Evolutionary conservation across 73 alveolate species (phyloP).

Genomic region (Tetrahymena thermophila): DNA sequence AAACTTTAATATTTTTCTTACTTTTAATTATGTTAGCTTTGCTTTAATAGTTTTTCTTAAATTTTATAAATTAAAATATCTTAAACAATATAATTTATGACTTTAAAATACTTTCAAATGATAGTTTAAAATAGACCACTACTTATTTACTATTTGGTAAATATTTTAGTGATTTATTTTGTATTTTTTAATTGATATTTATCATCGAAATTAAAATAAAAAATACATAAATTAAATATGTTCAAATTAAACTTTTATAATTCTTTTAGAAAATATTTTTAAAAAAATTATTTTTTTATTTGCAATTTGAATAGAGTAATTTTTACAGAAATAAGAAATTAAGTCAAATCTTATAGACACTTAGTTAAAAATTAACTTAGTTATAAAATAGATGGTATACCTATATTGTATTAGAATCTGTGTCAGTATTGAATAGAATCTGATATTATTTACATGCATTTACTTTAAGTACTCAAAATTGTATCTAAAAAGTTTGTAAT

Average conservation of each 20-base stretch:
- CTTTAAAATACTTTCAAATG: neutral
- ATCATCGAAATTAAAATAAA: too few species aligned
- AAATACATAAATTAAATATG: too few species aligned
- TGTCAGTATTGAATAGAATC: neutral
- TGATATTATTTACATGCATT: neutral
- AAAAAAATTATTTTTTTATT: too few species aligned
- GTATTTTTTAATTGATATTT: too few species aligned
- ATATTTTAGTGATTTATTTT: neutral
- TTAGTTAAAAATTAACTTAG: neutral
- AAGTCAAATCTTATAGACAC: neutral
- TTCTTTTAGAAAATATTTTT: too few species aligned
- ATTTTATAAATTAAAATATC: too few species aligned
- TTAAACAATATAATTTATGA: too few species aligned
- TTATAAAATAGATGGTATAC: neutral
- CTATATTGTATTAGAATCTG: neutral
- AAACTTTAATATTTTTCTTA: neutral
- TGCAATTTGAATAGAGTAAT: neutral
- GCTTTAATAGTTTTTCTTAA: neutral
- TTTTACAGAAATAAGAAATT: too few species aligned
- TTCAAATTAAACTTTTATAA: too few species aligned
- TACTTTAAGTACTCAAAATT: neutral
- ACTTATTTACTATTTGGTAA: too few species aligned
- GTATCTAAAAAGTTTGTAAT: neutral
- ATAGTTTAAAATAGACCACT: neutral
- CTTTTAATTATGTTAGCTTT: neutral